phyloP scores from a whole-genome alignment of 192 early-diverging fungal genomes.

The Mortierella claussenii region DNA sequence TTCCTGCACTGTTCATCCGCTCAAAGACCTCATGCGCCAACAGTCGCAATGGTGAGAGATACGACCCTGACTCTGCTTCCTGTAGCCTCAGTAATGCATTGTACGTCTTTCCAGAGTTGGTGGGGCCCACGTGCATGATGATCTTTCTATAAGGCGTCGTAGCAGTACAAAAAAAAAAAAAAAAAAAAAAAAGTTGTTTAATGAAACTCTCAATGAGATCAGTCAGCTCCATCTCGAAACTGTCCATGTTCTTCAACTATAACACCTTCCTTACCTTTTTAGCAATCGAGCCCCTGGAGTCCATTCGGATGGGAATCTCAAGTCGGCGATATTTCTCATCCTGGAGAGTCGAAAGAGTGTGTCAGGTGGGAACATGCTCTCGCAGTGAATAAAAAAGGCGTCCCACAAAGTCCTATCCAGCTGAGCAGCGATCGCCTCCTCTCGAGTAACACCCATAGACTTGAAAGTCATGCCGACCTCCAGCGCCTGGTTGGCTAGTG shows the following conservation, averaged over 20 bases:
- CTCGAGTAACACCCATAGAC: conserved; percentile 35
- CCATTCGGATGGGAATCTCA: conserved; percentile 86
- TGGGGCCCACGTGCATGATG: conserved; percentile 95
- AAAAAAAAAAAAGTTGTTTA: too few relatives aligned
- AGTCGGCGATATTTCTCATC: conserved; percentile 74
- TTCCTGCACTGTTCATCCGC: conserved; percentile 79
- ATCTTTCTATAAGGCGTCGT: conserved; percentile 67
- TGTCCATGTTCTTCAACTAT: too few relatives aligned
- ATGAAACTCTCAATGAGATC: too few relatives aligned
- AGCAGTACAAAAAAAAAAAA: background rate
- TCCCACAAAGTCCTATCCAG: conserved; percentile 37
- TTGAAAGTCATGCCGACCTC: conserved; percentile 49
- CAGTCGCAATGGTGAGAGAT: conserved; percentile 91
- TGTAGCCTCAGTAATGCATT: conserved; percentile 82
- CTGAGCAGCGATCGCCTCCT: conserved; percentile 28
- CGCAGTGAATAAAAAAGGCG: conserved; percentile 32
- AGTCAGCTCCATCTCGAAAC: too few relatives aligned
- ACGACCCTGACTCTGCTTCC: conserved; percentile 71
- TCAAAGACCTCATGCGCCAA: conserved; percentile 94
- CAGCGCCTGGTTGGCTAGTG: conserved; percentile 20
- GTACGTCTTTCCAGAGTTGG: conserved; percentile 98
- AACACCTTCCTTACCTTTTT: conserved; percentile 66
- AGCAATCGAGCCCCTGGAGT: conserved; percentile 75
- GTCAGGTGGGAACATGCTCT: conserved; percentile 25
- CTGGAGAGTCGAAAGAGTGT: conserved; percentile 14